Conservation (phyloP, 345 rosid genomes). For the Lumnitzera racemosa region DNA sequence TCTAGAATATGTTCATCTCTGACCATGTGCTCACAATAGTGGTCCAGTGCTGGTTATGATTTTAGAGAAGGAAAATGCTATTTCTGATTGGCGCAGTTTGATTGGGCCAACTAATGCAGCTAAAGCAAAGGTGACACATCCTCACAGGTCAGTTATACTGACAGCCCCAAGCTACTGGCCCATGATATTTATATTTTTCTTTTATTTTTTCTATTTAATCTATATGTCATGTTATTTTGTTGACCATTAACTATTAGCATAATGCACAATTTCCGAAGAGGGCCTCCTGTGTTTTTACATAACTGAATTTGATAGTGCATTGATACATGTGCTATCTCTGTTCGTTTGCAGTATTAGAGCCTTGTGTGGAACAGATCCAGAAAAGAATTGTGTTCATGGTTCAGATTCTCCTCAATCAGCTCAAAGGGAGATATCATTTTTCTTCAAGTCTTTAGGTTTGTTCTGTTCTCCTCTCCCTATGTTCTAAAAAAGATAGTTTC, state of each 20-base stretch:
- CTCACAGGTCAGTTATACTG: constrained; percentile 32
- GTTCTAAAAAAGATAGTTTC: too few species aligned
- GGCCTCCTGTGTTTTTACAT: too few species aligned
- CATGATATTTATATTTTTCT: too few species aligned
- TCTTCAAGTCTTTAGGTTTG: constrained; percentile 52
- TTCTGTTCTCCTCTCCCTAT: neutral
- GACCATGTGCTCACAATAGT: constrained; percentile 19
- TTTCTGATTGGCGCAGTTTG: constrained; percentile 73
- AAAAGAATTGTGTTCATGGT: constrained; percentile 76
- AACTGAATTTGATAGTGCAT: neutral
- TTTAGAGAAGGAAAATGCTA: constrained; percentile 68
- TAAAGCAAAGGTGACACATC: constrained; percentile 68
- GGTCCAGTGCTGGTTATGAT: constrained; percentile 79
- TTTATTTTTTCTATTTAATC: too few species aligned
- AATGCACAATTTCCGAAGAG: neutral
- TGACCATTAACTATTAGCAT: neutral
- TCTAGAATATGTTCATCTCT: constrained; percentile 2
- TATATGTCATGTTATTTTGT: neutral
- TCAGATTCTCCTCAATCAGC: constrained; percentile 75
- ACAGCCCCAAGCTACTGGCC: too few species aligned
- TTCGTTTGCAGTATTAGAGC: constrained; percentile 58
- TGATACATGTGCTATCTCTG: constrained; percentile 1
- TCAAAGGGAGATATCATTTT: constrained; percentile 67
- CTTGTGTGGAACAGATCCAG: constrained; percentile 57
- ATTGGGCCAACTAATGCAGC: constrained; percentile 78